Evolutionary conservation across 2,329 filamentous ascomycete species (phyloP).

Genomic region (Clonostachys rhizophaga): DNA sequence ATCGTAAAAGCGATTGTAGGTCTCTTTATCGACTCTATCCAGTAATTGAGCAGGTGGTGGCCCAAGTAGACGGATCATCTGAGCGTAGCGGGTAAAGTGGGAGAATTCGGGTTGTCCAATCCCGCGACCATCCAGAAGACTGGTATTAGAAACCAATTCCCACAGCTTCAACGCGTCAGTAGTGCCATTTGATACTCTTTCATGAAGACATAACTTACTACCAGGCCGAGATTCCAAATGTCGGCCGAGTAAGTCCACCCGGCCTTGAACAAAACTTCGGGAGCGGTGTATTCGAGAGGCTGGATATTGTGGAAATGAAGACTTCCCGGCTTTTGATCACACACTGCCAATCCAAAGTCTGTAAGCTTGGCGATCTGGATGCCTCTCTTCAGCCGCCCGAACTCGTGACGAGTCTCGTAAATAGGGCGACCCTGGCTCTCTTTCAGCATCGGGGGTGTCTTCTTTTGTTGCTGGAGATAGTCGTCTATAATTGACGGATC

Average conservation of each 20-base stretch:
- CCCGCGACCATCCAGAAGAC: conserved; percentile 12
- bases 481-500: conserved; percentile 10
- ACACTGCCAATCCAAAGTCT: conserved; percentile 18
- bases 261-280: conserved; percentile 19
- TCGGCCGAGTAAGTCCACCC: conserved; percentile 22
- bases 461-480: conserved; percentile 13
- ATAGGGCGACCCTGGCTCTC: conserved; percentile 12
- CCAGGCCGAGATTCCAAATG: conserved; percentile 19
- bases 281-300: conserved; percentile 18
- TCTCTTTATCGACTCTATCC: conserved; percentile 8
- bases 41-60: conserved; percentile 15
- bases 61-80: conserved; percentile 20
- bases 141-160: conserved; percentile 17
- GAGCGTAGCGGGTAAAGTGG: conserved; percentile 10
- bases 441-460: conserved; percentile 12
- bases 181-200: neutral
- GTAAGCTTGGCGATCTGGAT: conserved; percentile 12
- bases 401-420: conserved; percentile 12
- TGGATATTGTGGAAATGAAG: conserved; percentile 17
- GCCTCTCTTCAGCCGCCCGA: conserved; percentile 12
- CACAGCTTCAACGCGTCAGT: conserved; percentile 12
- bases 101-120: no score
- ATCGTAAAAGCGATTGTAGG: conserved; percentile 11
- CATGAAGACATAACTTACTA: conserved; percentile 10
- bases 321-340: conserved; percentile 13